Conservation (phyloP, 768 basidiomycete species). For the Tylopilus sp. region DNA sequence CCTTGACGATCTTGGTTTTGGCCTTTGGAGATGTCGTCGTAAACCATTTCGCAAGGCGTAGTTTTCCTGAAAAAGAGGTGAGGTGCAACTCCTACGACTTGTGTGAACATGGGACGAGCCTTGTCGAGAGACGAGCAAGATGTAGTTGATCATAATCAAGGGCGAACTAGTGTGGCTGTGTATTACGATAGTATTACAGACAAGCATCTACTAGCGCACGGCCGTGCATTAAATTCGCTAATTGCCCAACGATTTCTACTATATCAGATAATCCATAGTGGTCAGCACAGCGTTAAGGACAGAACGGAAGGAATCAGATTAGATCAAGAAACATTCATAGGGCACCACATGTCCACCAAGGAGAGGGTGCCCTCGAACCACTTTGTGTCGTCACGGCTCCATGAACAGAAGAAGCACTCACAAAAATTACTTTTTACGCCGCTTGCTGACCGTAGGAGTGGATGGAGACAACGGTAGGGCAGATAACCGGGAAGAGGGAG, state of each 20-base stretch:
- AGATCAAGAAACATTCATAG: slow-evolving; percentile 82
- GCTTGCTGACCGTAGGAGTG: neutral
- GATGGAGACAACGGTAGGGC: neutral
- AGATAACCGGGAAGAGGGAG: neutral
- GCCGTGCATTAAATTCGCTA: neutral
- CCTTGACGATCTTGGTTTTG: slow-evolving; percentile 91
- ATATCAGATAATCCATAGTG: neutral
- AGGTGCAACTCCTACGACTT: slow-evolving; percentile 3
- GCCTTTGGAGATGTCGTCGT: slow-evolving; percentile 74
- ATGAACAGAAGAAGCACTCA: slow-evolving; percentile 11
- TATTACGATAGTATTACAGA: neutral
- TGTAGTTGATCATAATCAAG: slow-evolving; percentile 78
- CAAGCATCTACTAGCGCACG: neutral
- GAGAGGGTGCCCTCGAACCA: slow-evolving; percentile 67
- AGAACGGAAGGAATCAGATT: slow-evolving; percentile 62
- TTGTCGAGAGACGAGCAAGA: slow-evolving; percentile 92
- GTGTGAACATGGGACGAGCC: slow-evolving; percentile 41
- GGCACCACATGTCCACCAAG: slow-evolving; percentile 39
- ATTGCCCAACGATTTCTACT: neutral
- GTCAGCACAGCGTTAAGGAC: slow-evolving; percentile 8
- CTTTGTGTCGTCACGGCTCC: slow-evolving; percentile 67
- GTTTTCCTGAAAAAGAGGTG: slow-evolving; percentile 60
- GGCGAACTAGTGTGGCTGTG: slow-evolving; percentile 29
- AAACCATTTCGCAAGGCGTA: slow-evolving; percentile 96
- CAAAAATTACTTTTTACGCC: slow-evolving; percentile 16